Percentiles rank a stretch among this genome's conserved stretches.
Evolutionary conservation across 805 yeast species (phyloP).

Genomic region (Candida rishiriensis): DNA sequence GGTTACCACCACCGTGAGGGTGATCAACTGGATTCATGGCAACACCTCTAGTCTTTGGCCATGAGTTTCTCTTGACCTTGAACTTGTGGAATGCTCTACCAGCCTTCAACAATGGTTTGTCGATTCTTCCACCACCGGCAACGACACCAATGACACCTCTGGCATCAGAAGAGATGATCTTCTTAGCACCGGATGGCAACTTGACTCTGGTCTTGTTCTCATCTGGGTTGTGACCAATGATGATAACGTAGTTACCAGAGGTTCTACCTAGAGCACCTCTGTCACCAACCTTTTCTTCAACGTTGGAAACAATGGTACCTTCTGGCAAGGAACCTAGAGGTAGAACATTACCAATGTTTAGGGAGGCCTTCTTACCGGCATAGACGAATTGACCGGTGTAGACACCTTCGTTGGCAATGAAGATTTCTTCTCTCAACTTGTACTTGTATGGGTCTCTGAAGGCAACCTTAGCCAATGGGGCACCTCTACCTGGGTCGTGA

Average conservation of each 20-base stretch:
- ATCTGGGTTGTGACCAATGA: slow-evolving; percentile 98
- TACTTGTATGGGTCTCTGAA: slow-evolving; percentile 99
- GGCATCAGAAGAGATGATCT: slow-evolving; percentile 89
- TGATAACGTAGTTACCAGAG: slow-evolving; percentile 98
- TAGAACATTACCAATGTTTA: slow-evolving; percentile 94
- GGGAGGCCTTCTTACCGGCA: slow-evolving; percentile 98
- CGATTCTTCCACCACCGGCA: slow-evolving; percentile 99
- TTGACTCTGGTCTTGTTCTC: slow-evolving; percentile 99
- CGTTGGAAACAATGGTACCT: slow-evolving; percentile 98
- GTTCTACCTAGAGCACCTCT: slow-evolving; percentile 99
- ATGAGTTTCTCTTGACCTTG: slow-evolving; percentile 99
- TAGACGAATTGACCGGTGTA: slow-evolving; percentile 99
- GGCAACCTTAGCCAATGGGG: slow-evolving; percentile 97
- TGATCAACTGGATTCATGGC: slow-evolving; percentile 99
- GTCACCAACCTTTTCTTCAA: slow-evolving; percentile 98
- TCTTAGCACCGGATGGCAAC: slow-evolving; percentile 99
- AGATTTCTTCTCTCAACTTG: slow-evolving; percentile 96
- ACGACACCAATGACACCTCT: slow-evolving; percentile 99
- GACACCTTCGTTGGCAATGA: slow-evolving; percentile 99
- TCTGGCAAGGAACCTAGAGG: slow-evolving; percentile 98
- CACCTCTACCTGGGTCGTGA: slow-evolving; percentile 99
- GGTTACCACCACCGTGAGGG: slow-evolving; percentile 99
- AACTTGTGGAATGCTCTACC: slow-evolving; percentile 99
- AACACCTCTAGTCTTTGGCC: slow-evolving; percentile 99
- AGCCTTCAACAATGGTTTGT: slow-evolving; percentile 99